Evolutionary conservation across 1,284 basidiomycete species (phyloP).

Genomic region (Ceratobasidium theobromae): DNA sequence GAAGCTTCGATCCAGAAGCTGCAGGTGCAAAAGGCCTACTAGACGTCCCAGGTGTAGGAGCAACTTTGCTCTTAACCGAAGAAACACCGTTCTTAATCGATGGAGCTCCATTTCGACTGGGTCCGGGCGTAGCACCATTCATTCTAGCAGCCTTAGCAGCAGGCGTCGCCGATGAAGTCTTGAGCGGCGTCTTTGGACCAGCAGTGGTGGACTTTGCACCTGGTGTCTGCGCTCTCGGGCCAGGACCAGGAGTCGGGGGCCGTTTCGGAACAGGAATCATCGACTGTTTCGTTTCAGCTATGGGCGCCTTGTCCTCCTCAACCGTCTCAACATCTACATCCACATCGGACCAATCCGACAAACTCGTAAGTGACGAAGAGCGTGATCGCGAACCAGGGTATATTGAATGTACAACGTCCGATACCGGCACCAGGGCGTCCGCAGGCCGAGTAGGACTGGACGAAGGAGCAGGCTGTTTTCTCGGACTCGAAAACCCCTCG

Average conservation of each 20-base stretch:
- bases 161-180: background rate
- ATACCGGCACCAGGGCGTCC: background rate
- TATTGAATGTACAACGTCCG: background rate
- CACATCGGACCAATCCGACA: background rate
- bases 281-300: background rate
- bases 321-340: background rate
- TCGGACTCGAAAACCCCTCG: background rate
- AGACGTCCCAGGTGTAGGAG: background rate
- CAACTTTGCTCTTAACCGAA: background rate
- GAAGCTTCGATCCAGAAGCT: background rate
- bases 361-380: background rate
- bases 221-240: background rate
- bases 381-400: background rate
- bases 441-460: constrained; percentile 1
- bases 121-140: constrained; percentile 4
- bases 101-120: background rate
- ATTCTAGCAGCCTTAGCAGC: background rate
- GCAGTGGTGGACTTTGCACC: no score
- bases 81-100: background rate
- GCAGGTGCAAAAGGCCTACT: background rate
- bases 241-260: background rate
- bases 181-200: background rate
- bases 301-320: background rate
- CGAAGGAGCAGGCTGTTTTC: background rate
- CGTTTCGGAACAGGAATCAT: constrained; percentile 27